Conservation (phyloP, 2,329 filamentous ascomycete species). For the Ceratocystis harringtonii region DNA sequence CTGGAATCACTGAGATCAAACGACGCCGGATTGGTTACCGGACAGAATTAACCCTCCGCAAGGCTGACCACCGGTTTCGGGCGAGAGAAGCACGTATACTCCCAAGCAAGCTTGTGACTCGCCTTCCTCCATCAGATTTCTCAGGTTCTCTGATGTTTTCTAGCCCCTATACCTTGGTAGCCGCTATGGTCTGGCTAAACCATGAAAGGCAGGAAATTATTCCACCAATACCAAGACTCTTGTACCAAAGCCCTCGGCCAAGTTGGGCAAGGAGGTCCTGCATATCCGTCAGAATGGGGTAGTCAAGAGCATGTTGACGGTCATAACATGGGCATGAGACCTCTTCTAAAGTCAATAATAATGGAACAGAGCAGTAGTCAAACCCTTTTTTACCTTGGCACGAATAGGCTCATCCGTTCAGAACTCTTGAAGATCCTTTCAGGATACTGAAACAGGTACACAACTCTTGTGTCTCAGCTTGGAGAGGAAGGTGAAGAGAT, state of each 20-base stretch:
- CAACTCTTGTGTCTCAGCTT: neutral
- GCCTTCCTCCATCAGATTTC: too few relatives aligned
- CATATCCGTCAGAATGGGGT: neutral
- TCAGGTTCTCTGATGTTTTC: neutral
- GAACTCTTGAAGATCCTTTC: neutral
- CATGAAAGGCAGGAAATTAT: neutral
- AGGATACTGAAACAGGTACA: neutral
- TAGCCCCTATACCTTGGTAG: neutral
- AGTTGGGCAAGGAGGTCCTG: neutral
- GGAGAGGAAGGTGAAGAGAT: neutral
- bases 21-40: too few relatives aligned
- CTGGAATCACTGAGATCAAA: too few relatives aligned
- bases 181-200: neutral
- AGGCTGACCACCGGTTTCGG: too few relatives aligned
- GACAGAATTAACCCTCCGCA: too few relatives aligned
- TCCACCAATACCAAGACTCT: neutral
- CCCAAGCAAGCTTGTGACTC: neutral
- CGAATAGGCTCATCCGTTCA: neutral
- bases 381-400: too few relatives aligned
- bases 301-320: neutral
- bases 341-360: neutral
- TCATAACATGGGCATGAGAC: neutral
- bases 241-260: neutral
- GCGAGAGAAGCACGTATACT: too few relatives aligned
- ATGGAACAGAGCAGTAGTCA: too few relatives aligned